These are phyloP conservation scores for Candida sakaeoensis DNA, from an alignment of 805 yeast species.

Conservation along the genomic window DNA sequence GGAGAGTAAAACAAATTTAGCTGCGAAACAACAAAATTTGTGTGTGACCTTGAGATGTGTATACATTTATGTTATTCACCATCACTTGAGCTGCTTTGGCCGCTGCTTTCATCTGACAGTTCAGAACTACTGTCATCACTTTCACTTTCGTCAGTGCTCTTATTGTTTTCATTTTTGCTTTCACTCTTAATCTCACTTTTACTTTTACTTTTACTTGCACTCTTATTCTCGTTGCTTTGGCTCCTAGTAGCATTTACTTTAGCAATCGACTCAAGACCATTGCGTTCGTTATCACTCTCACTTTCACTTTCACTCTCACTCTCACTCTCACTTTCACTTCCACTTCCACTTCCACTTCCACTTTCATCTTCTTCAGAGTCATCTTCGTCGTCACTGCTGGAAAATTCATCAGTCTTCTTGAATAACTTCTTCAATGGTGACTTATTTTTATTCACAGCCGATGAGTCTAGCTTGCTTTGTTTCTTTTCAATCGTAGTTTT, in stretches of 20 bases:
- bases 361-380: not conserved
- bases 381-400: not conserved
- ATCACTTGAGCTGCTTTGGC: slow-evolving; percentile 4
- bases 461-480: not conserved
- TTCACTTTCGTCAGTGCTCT: slow-evolving; percentile 1
- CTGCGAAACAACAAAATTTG: not conserved
- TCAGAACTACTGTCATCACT: slow-evolving; percentile 1
- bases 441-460: not conserved
- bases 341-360: not conserved
- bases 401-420: slow-evolving; percentile 3
- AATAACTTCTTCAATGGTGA: slow-evolving; percentile 4
- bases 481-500: slow-evolving; percentile 11
- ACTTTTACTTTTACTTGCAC: not conserved
- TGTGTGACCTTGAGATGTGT: not conserved
- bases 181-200: not conserved
- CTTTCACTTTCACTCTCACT: not conserved
- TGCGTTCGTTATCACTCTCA: not conserved
- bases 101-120: slow-evolving; percentile 6
- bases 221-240: not conserved
- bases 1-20: not conserved
- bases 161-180: no score
- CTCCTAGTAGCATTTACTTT: no score
- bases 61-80: not conserved
- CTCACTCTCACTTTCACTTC: not conserved
- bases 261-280: not conserved